phyloP scores from a whole-genome alignment of 305 asterid genomes.

The Plantago coronopus region DNA sequence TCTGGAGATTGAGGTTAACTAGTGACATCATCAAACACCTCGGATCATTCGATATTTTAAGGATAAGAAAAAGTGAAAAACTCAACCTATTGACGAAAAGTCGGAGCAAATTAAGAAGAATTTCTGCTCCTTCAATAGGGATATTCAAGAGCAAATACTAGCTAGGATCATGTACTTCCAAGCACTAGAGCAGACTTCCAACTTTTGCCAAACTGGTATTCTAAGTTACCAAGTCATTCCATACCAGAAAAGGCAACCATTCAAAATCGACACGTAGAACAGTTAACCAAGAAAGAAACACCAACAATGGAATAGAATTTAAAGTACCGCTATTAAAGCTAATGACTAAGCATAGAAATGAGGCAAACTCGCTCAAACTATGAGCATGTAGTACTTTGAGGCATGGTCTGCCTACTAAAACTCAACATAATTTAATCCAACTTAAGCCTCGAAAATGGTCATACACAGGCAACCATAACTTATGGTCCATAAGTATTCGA shows the following conservation, averaged over 20 bases:
- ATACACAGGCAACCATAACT: conserved; percentile 37
- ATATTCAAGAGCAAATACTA: too few relatives aligned
- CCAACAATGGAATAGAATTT: background rate
- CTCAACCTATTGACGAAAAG: too few relatives aligned
- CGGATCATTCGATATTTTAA: too few relatives aligned
- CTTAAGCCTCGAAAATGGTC: conserved; percentile 36
- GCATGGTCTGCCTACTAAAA: conserved; percentile 30
- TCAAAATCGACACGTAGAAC: background rate
- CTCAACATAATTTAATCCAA: conserved; percentile 28
- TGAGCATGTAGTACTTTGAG: conserved; percentile 20
- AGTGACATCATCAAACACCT: too few relatives aligned
- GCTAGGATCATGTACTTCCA: too few relatives aligned
- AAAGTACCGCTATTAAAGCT: background rate
- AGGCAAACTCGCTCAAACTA: background rate
- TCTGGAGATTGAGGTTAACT: too few relatives aligned
- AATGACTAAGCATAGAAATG: background rate
- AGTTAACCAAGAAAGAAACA: background rate
- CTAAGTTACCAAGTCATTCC: background rate
- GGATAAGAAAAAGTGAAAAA: too few relatives aligned
- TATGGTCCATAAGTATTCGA: conserved; percentile 22
- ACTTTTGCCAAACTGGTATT: too few relatives aligned
- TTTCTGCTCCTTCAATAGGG: too few relatives aligned
- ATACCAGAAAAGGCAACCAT: background rate
- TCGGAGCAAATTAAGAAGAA: too few relatives aligned
- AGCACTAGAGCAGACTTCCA: too few relatives aligned